Conservation (phyloP, 192 early-diverging fungal genomes). For the Martensiomyces pterosporus region DNA sequence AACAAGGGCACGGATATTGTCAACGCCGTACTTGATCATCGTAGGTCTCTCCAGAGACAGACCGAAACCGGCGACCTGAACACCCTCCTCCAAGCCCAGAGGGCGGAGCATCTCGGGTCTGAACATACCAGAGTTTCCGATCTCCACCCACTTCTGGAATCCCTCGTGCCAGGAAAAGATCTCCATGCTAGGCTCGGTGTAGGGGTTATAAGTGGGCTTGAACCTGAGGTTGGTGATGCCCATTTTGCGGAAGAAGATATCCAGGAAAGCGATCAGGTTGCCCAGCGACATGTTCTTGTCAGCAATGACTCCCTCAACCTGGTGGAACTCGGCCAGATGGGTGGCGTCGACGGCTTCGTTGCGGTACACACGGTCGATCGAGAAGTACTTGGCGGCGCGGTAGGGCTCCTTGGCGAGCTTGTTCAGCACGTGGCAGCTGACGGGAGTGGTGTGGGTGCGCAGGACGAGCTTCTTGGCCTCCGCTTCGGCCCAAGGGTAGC, state of each 20-base stretch:
- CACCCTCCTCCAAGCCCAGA: conserved; percentile 90
- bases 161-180: conserved; percentile 96
- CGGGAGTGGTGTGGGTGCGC: conserved; percentile 95
- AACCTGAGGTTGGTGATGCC: conserved; percentile 90
- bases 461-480: conserved; percentile 92
- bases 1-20: conserved; percentile 91
- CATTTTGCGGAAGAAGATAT: conserved; percentile 97
- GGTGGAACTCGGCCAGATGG: conserved; percentile 99
- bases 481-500: conserved; percentile 85
- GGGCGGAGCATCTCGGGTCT: conserved; percentile 97
- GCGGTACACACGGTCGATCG: conserved; percentile 98
- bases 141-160: conserved; percentile 88
- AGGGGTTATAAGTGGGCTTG: conserved; percentile 99
- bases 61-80: conserved; percentile 97
- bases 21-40: conserved; percentile 95
- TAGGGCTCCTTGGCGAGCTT: conserved; percentile 87
- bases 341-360: conserved; percentile 98
- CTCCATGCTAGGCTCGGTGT: conserved; percentile 99
- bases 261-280: conserved; percentile 93
- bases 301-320: conserved; percentile 97
- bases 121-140: conserved; percentile 99
- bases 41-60: conserved; percentile 95
- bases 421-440: conserved; percentile 89
- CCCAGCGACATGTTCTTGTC: conserved; percentile 92
- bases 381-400: conserved; percentile 96